Conservation (phyloP, 345 rosid species). For the Diplotaxis tenuifolia region DNA sequence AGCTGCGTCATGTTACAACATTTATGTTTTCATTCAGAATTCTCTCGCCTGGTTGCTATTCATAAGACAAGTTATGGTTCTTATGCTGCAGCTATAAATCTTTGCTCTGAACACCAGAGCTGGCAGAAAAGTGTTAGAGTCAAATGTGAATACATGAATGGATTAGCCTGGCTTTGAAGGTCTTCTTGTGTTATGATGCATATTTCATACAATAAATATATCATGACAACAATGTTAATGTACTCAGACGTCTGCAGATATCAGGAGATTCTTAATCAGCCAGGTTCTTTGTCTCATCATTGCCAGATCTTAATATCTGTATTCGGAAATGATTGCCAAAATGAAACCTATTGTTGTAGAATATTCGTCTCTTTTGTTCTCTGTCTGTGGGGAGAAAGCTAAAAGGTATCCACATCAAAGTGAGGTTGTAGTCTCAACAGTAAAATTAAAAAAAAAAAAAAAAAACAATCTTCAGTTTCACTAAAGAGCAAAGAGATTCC, state of each 20-base stretch:
- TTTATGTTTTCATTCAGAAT: not conserved
- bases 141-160: conserved; percentile 2
- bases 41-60: conserved; percentile 5
- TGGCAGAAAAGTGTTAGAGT: not conserved
- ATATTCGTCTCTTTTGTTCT: conserved; percentile 10
- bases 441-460: conserved; percentile 22
- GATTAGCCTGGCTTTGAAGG: not conserved
- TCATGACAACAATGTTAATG: not conserved
- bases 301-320: conserved; percentile 5
- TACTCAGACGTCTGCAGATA: conserved; percentile 16
- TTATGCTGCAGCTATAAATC: conserved; percentile 9
- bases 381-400: conserved; percentile 10
- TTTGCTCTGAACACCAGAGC: not conserved
- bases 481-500: conserved; percentile 36
- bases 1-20: not conserved
- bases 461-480: conserved; percentile 37
- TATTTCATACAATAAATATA: not conserved
- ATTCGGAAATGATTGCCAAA: not conserved
- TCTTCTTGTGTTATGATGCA: conserved; percentile 3
- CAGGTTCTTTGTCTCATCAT: conserved; percentile 19
- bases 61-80: not conserved
- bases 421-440: conserved; percentile 24
- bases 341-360: not conserved
- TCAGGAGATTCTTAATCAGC: conserved; percentile 8
- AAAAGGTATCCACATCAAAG: conserved; percentile 29